phyloP scores from a whole-genome alignment of 148 eudicot genomes.

The Nepenthes mirabilis region DNA sequence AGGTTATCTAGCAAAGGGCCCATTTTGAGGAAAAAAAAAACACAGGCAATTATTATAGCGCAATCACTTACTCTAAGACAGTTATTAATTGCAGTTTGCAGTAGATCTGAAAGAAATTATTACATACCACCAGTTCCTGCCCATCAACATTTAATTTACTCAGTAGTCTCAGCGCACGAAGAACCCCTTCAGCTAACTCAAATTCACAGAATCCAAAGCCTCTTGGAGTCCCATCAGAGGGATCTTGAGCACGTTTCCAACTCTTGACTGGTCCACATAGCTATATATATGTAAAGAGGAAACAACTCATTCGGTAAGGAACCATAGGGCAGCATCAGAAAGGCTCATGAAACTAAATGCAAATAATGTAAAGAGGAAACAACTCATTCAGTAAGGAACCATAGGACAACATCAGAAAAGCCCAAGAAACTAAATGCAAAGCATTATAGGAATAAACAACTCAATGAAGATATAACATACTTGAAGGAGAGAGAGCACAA shows the following conservation, averaged over 20 bases:
- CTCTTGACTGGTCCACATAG: constrained; percentile 93
- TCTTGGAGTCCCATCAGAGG: constrained; percentile 61
- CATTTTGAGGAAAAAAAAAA: no score
- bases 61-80: no score
- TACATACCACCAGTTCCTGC: constrained; percentile 72
- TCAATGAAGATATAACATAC: constrained; percentile 22
- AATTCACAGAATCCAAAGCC: constrained; percentile 91
- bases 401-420: background rate
- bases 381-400: background rate
- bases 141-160: constrained; percentile 82
- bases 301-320: constrained; percentile 1
- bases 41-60: no score
- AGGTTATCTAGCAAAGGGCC: no score
- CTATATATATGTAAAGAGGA: constrained; percentile 28
- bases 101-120: background rate
- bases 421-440: background rate
- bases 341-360: background rate
- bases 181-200: constrained; percentile 91
- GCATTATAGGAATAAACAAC: background rate
- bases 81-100: background rate
- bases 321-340: background rate
- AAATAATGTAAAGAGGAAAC: constrained; percentile 5
- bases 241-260: constrained; percentile 94
- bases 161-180: constrained; percentile 79
- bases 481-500: constrained; percentile 73